A percentile compares a stretch with the other conserved stretches of the same genome.
phyloP scores from a whole-genome alignment of 257 asterid species.

The Cordia subcordata region DNA sequence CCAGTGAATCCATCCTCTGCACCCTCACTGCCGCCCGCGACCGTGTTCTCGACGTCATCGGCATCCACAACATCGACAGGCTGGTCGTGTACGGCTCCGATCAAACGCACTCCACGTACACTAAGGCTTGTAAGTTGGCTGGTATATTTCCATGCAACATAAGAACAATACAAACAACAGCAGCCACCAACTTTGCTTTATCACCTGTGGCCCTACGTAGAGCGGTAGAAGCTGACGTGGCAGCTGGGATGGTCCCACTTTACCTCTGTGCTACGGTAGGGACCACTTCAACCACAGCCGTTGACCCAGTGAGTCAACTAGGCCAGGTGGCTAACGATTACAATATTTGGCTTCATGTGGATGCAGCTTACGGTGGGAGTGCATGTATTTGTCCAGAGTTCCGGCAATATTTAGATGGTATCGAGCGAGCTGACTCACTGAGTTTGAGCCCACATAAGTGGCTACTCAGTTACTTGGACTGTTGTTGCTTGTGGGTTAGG shows the following conservation, averaged over 20 bases:
- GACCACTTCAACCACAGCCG: conserved; percentile 27
- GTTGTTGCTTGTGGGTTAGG: conserved; percentile 31
- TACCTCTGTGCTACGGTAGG: conserved; percentile 28
- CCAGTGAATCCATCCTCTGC: conserved; percentile 27
- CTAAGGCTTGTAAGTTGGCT: conserved; percentile 28
- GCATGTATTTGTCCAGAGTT: conserved; percentile 36
- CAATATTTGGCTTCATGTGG: conserved; percentile 32
- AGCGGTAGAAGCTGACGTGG: conserved; percentile 17
- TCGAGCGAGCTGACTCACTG: conserved; percentile 26
- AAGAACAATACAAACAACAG: conserved; percentile 12
- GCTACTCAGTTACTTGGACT: conserved; percentile 28
- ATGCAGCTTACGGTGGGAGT: conserved; percentile 29
- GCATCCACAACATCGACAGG: conserved; percentile 12
- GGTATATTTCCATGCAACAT: conserved; percentile 31
- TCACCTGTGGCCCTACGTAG: conserved; percentile 12
- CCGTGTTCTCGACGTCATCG: conserved; percentile 6
- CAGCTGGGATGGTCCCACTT: conserved; percentile 26
- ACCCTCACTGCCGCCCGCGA: conserved; percentile 26
- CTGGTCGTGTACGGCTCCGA: conserved; percentile 26
- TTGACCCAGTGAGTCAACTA: conserved; percentile 18
- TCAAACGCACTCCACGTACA: conserved; percentile 27
- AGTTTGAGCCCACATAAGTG: conserved; percentile 32
- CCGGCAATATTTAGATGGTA: conserved; percentile 22
- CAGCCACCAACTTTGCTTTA: conserved; percentile 17
- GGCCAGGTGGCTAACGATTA: conserved; percentile 11